Evolutionary conservation across 2,329 filamentous ascomycete species (phyloP), one percentile per base, ranked within the genome.

Genomic region (Paracoccidioides brasiliensis): DNA sequence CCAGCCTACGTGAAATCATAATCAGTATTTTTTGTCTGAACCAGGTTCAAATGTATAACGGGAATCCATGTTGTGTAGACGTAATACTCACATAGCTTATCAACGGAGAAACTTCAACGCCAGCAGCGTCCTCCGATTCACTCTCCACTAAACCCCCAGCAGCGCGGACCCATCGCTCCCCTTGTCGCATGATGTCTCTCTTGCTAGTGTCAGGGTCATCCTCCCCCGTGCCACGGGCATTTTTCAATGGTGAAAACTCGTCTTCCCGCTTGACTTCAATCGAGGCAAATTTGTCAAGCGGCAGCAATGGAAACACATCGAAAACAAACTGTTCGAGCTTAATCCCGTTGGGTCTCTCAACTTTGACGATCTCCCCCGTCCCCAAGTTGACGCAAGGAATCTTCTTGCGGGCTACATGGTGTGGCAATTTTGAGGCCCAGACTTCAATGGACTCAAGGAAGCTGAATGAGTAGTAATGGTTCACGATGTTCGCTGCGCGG

Each of bases 261-360:
- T 98, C 93, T 76, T 96, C 90, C 59, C 93, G 88, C 72, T 84
- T 88, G 53, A 98, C 93, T 74, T 98, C 93, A 75, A 97, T 85
- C 72, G 85, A 95, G 30, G 90, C 93, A 67, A 98, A 98, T 74
- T 94, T 90, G 62, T 84, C 80, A 60, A 98, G 82, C 15, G 84
- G 76, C 53, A 95, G 78, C 77, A 91, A 80, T 58, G 91, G 90
- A 79, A 98, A 98, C 67, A 95, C 93, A 69, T 98, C 93, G 69
- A 98, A 98, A 58, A 98, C 90, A 66, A 97, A 98, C 74, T 97
- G 93, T 79, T 98, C 93, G 42, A 98, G 82, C 79, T 98, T 98
- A 80, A 98, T 90, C 63, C 93, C 93, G 68, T 98, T 98, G 61
- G 93, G 89, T 76, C 90, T 93, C 70, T 90, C 84, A 3, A 91